Evolutionary conservation across 371 early-diverging fungal genomes (phyloP).

Genomic region (Coemansia sp.): DNA sequence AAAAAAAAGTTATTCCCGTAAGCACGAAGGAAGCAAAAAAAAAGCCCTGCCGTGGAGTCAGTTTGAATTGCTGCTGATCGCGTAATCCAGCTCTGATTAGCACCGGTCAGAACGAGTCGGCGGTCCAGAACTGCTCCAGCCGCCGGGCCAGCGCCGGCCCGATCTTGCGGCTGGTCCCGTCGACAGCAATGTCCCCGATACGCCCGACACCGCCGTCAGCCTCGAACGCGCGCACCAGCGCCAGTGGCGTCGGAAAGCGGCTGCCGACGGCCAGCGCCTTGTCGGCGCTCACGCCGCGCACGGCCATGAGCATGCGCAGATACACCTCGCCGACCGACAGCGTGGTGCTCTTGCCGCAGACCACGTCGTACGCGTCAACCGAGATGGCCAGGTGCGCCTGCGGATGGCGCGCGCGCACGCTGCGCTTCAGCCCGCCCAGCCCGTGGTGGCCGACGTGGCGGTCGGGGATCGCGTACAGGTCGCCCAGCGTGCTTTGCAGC

Average conservation of each 20-base stretch:
- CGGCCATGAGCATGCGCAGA: constrained; percentile 76
- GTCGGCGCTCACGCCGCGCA: constrained; percentile 79
- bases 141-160: constrained; percentile 55
- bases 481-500: constrained; percentile 18
- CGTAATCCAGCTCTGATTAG: no score
- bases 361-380: constrained; percentile 59
- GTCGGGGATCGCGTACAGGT: constrained; percentile 62
- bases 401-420: constrained; percentile 50
- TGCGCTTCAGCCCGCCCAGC: constrained; percentile 56
- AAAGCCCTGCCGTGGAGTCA: no score
- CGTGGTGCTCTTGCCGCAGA: constrained; percentile 71
- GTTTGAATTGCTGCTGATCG: no score
- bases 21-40: no score
- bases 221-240: constrained; percentile 54
- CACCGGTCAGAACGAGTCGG: constrained; percentile 21
- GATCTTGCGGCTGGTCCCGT: constrained; percentile 57
- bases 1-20: no score
- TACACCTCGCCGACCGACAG: constrained; percentile 71
- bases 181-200: constrained; percentile 42
- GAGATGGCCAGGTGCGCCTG: constrained; percentile 54
- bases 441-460: constrained; percentile 55
- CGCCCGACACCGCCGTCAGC: constrained; percentile 25
- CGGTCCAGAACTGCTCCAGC: constrained; percentile 64
- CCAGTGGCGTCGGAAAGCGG: constrained; percentile 68
- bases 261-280: constrained; percentile 72